Evolutionary conservation across 2,329 filamentous ascomycete species (phyloP).

Genomic region (Cladosporium cucumerinum): DNA sequence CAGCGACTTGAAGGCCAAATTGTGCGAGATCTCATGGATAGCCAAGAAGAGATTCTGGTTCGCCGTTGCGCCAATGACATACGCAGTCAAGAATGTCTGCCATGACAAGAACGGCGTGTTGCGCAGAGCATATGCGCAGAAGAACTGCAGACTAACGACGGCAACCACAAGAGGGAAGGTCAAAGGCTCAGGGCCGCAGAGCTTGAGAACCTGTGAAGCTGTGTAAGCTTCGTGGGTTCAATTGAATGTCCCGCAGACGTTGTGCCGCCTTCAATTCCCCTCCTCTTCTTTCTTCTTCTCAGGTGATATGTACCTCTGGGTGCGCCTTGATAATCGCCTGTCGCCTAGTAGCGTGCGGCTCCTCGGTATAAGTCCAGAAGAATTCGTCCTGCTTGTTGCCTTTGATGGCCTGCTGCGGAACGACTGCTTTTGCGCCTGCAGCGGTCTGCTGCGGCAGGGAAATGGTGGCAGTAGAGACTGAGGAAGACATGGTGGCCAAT

Average conservation of each 20-base stretch:
- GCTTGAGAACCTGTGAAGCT: slow-evolving; percentile 74
- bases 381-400: slow-evolving; percentile 57
- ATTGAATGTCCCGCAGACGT: not conserved
- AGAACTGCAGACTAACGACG: slow-evolving; percentile 79
- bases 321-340: slow-evolving; percentile 97
- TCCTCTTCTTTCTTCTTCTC: slow-evolving; percentile 2
- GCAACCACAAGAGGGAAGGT: slow-evolving; percentile 88
- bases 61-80: slow-evolving; percentile 86
- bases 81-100: slow-evolving; percentile 81
- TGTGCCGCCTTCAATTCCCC: not conserved
- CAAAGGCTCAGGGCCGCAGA: slow-evolving; percentile 91
- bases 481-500: slow-evolving; percentile 22
- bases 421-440: not conserved
- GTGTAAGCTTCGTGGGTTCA: slow-evolving; percentile 13
- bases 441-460: slow-evolving; percentile 9
- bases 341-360: slow-evolving; percentile 86
- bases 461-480: slow-evolving; percentile 29
- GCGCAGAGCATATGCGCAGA: slow-evolving; percentile 72
- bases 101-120: slow-evolving; percentile 76
- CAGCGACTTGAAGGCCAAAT: slow-evolving; percentile 83
- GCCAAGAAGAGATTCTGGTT: slow-evolving; percentile 99
- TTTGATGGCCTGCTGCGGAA: not conserved
- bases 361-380: slow-evolving; percentile 99
- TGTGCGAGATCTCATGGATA: slow-evolving; percentile 98
- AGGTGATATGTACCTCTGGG: slow-evolving; percentile 64